Base-by-base conservation (phyloP, 108 stramenopile genomes). In the Parietichytrium sp. region DNA sequence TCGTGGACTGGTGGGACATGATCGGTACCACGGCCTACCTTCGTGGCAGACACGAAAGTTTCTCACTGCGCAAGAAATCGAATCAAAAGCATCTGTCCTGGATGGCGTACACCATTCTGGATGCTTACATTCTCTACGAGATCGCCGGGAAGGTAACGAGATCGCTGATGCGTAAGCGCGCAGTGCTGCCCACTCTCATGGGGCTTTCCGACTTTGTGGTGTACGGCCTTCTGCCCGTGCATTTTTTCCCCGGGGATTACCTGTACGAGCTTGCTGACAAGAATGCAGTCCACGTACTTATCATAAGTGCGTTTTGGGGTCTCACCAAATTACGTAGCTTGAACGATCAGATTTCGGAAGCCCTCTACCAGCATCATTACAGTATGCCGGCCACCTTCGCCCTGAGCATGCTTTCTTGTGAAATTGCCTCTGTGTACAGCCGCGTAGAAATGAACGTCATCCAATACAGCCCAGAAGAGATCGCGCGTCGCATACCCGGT, bases 1-100 rank as follows among this genome's bases (percentile, higher is more conserved):
- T 72, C 20, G 45, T 72, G 10, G 61, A 72, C 20, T 72, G 61
- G 61, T 72, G 61, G 61, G 61, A 72, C 42, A 72, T 72, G 61
- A 72, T 72, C 20, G 61, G 61, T 12, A 72, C 61, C 33, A 42
- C 45, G 6, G 6, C 20, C 33, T 72, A 72, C 20, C 38, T 72
- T 6, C 61, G 61, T 23, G 61, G 61, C 2, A 33, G 61, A 15
- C 29, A 72, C 2, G 38, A n/a, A 23, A 18, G 6, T 25, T 72
- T 45, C 61, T 45, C 61, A n/a, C 29, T 72, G 29, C 61, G 61
- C 33, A 72, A 45, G 61, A 16, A 23, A 16, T 33, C 36, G 42
- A 72, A 72, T 20, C 61, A 72, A 20, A 45, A 33, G 3, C 36
- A 42, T 42, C 10, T 72, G 10, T 33, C n/a, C 12, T 72, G 61